These are phyloP conservation scores for Hypseocharis bilobata DNA, from an alignment of 441 rosid genomes.

Conservation along the genomic window DNA sequence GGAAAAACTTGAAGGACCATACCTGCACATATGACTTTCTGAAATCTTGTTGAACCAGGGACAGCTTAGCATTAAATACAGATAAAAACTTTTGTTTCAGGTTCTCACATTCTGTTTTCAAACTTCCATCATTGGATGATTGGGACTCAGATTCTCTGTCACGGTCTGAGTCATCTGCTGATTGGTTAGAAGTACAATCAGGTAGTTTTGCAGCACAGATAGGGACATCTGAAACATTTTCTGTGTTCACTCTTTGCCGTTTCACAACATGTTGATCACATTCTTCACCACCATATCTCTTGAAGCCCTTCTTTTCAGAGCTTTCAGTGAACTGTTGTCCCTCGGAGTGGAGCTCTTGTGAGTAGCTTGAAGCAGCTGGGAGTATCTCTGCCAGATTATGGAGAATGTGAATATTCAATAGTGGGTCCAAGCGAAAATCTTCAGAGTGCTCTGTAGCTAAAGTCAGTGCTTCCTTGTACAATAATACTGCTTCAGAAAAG, in stretches of 20 bases:
- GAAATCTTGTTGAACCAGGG: conserved; percentile 63
- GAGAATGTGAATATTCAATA: conserved; percentile 81
- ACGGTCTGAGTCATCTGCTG: conserved; percentile 25
- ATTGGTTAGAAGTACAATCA: conserved; percentile 16
- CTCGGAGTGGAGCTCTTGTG: conserved; percentile 28
- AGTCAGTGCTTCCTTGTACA: conserved; percentile 74
- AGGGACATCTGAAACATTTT: conserved; percentile 25
- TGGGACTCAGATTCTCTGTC: conserved; percentile 28
- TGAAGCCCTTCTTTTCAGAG: conserved; percentile 29
- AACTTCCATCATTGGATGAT: conserved; percentile 27
- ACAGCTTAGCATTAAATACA: conserved; percentile 49
- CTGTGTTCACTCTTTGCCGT: conserved; percentile 36
- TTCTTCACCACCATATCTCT: conserved; percentile 28
- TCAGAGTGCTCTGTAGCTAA: conserved; percentile 58
- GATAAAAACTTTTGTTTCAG: conserved; percentile 67
- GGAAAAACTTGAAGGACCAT: conserved; percentile 7
- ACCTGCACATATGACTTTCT: conserved; percentile 63
- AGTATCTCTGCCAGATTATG: conserved; percentile 82
- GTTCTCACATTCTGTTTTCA: conserved; percentile 45
- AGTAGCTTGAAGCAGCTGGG: conserved; percentile 31
- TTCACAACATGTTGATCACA: conserved; percentile 35
- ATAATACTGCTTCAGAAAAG: conserved; percentile 48
- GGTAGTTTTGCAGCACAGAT: conserved; percentile 22
- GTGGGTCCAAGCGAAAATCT: conserved; percentile 84
- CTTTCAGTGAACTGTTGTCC: conserved; percentile 27